These are phyloP conservation scores for Margaritispora aquatica DNA, from an alignment of 495 filamentous ascomycete species.

Conservation along the genomic window DNA sequence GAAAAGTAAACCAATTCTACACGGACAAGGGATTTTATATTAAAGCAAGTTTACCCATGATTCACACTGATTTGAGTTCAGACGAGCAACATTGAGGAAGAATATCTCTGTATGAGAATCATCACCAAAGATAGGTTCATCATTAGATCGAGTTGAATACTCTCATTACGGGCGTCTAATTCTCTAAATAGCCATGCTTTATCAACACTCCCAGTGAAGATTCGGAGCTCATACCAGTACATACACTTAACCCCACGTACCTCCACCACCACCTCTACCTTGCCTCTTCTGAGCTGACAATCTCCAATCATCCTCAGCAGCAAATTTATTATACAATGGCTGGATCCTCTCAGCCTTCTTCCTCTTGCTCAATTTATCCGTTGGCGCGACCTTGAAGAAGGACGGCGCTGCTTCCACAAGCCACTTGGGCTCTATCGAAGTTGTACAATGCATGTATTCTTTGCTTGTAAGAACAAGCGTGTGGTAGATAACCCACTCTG, in stretches of 20 bases:
- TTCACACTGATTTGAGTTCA: too few relatives aligned
- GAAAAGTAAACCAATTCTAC: too few relatives aligned
- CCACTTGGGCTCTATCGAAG: conserved; percentile 88
- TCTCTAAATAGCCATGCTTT: too few relatives aligned
- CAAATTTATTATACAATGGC: conserved; percentile 87
- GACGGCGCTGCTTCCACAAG: conserved; percentile 89
- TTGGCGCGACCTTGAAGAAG: conserved; percentile 96
- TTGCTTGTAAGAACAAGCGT: conserved; percentile 84
- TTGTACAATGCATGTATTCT: conserved; percentile 96
- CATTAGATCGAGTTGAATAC: too few relatives aligned
- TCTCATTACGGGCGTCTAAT: too few relatives aligned
- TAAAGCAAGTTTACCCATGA: too few relatives aligned
- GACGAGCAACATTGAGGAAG: too few relatives aligned
- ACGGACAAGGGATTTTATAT: too few relatives aligned
- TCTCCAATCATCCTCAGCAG: conserved; percentile 89
- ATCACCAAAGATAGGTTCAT: too few relatives aligned
- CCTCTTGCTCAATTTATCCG: conserved; percentile 79
- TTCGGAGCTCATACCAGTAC: background rate
- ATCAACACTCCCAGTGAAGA: background rate
- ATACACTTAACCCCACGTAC: conserved; percentile 75
- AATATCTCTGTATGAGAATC: too few relatives aligned
- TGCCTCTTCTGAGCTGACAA: conserved; percentile 82
- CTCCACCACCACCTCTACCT: conserved; percentile 81
- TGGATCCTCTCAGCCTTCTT: conserved; percentile 94
- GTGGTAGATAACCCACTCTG: conserved; percentile 94